Conservation (phyloP, 148 eudicot species). For the Fallopia convolvulus region DNA sequence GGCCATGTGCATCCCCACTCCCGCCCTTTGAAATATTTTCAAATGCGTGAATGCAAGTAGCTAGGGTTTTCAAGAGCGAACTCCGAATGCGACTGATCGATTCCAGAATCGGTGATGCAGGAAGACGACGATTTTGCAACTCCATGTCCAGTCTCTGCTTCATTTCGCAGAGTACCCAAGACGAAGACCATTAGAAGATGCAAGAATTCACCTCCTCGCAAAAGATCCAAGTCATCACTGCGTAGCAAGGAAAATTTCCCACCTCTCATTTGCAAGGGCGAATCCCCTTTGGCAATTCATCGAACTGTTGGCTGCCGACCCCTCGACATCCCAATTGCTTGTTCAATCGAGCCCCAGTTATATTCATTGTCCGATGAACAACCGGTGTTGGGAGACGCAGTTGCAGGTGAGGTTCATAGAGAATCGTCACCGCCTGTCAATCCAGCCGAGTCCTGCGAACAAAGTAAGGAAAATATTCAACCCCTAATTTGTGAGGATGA, state of each 20-base stretch:
- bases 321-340: background rate
- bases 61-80: background rate
- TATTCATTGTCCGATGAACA: background rate
- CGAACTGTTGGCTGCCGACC: background rate
- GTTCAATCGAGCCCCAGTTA: background rate
- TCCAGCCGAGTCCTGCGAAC: background rate
- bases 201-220: background rate
- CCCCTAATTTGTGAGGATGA: background rate
- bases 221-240: background rate
- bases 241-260: constrained; percentile 1
- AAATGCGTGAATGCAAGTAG: background rate
- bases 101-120: background rate
- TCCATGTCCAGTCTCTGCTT: background rate
- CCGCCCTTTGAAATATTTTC: background rate
- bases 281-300: background rate
- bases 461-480: background rate
- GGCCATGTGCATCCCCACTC: background rate
- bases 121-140: constrained; percentile 10
- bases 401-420: background rate
- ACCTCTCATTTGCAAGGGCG: background rate
- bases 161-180: background rate
- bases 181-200: background rate
- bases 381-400: background rate
- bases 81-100: background rate
- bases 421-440: background rate